phyloP scores from a whole-genome alignment of 257 asterid genomes.

The Nicotiana obtusifolia region DNA sequence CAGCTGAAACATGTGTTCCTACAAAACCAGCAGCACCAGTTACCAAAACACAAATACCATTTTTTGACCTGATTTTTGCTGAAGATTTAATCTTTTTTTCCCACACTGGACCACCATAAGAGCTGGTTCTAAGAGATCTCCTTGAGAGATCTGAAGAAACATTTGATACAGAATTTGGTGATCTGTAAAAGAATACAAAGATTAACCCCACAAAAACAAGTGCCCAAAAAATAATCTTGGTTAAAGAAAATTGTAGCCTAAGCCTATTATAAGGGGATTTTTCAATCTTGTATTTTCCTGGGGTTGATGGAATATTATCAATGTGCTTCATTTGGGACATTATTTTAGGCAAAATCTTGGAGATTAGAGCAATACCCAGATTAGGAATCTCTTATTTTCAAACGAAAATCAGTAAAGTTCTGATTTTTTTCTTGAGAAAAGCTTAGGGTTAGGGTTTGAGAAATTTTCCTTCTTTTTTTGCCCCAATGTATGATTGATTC shows the following conservation, averaged over 20 bases:
- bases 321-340: conserved; percentile 72
- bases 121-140: conserved; percentile 75
- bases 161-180: conserved; percentile 52
- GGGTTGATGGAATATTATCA: conserved; percentile 72
- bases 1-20: conserved; percentile 86
- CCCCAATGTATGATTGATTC: not conserved
- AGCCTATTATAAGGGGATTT: conserved; percentile 68
- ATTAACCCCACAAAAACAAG: conserved; percentile 68
- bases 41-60: conserved; percentile 83
- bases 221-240: conserved; percentile 87
- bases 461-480: not conserved
- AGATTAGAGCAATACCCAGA: conserved; percentile 30
- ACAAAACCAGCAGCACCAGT: conserved; percentile 99
- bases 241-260: conserved; percentile 63
- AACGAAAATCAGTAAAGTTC: conserved; percentile 13
- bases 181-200: conserved; percentile 67
- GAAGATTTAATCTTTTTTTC: conserved; percentile 67
- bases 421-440: conserved; percentile 13
- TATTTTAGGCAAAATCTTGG: conserved; percentile 25
- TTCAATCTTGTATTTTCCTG: conserved; percentile 96
- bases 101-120: conserved; percentile 50
- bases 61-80: conserved; percentile 63
- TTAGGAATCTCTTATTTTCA: conserved; percentile 15
- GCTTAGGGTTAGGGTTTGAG: conserved; percentile 16
- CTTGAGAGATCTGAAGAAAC: conserved; percentile 67